Evolutionary conservation across 169 alveolate genomes (phyloP).

Genomic region (Eimeria tenella): DNA sequence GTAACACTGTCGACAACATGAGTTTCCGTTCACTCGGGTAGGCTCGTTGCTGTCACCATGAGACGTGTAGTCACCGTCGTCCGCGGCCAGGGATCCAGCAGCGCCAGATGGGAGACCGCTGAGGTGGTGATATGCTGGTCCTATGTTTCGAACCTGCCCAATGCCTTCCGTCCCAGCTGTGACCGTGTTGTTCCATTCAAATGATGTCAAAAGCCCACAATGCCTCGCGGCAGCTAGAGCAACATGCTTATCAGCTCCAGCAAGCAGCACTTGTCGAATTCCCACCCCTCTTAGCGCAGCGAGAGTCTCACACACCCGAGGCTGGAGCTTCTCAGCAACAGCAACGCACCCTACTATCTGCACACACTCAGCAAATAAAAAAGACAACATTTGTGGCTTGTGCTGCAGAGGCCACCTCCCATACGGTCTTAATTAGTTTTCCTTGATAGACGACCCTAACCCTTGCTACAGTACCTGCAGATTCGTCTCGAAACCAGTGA

Average conservation of each 20-base stretch:
- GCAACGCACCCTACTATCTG: constrained; percentile 69
- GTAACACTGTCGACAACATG: constrained; percentile 39
- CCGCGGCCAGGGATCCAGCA: neutral
- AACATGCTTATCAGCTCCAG: constrained; percentile 47
- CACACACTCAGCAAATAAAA: neutral
- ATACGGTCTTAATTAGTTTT: no score
- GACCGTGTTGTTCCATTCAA: constrained; percentile 31
- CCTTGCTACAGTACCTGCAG: constrained; percentile 23
- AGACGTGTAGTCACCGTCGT: neutral
- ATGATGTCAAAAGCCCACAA: constrained; percentile 53
- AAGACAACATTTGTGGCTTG: neutral
- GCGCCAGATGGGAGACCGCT: neutral
- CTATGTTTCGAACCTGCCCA: neutral
- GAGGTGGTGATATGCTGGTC: neutral
- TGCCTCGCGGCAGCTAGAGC: constrained; percentile 50
- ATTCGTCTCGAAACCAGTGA: constrained; percentile 61
- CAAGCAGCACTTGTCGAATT: constrained; percentile 56
- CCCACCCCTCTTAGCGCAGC: constrained; percentile 45
- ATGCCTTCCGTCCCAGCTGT: neutral
- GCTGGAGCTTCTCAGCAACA: constrained; percentile 59
- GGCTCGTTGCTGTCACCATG: neutral
- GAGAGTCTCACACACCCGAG: constrained; percentile 17
- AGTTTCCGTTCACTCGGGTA: neutral
- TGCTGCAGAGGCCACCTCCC: no score
- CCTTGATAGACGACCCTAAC: neutral